A percentile compares a stretch with the other conserved stretches of the same genome.
These are phyloP conservation scores for Pythium periplocum DNA, from an alignment of 352 stramenopile genomes.

Conservation along the genomic window DNA sequence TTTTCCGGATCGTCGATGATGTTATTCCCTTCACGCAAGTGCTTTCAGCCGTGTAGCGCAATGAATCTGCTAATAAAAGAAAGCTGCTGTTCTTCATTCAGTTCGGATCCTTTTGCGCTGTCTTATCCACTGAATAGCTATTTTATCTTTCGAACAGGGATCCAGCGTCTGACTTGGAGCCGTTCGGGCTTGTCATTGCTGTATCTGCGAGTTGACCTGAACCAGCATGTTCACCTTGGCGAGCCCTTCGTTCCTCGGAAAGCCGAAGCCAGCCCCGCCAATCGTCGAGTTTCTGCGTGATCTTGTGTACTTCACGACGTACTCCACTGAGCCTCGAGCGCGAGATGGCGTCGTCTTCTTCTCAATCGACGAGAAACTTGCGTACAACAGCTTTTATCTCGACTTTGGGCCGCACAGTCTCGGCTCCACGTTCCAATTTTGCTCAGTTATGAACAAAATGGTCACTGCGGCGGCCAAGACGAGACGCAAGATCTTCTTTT, in stretches of 20 bases:
- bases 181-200: no score
- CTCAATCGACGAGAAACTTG: conserved; percentile 77
- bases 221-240: conserved; percentile 4
- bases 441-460: conserved; percentile 75
- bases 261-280: conserved; percentile 8
- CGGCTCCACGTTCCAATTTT: conserved; percentile 74
- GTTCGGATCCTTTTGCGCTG: no score
- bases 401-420: conserved; percentile 96
- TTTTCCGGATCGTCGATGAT: no score
- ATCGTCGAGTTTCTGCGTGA: conserved; percentile 33
- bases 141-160: no score
- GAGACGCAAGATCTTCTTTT: conserved; percentile 76
- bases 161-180: no score
- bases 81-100: no score
- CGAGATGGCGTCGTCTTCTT: conserved; percentile 50
- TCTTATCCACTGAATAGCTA: no score
- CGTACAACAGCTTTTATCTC: conserved; percentile 96
- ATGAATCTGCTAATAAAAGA: no score
- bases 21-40: no score
- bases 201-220: no score
- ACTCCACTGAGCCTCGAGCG: conserved; percentile 11
- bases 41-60: no score
- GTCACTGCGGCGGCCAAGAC: conserved; percentile 23
- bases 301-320: conserved; percentile 31
- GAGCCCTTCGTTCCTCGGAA: background rate